These are phyloP conservation scores for Cladosporium sp. DNA, from an alignment of 2,329 filamentous ascomycete genomes.

Conservation along the genomic window DNA sequence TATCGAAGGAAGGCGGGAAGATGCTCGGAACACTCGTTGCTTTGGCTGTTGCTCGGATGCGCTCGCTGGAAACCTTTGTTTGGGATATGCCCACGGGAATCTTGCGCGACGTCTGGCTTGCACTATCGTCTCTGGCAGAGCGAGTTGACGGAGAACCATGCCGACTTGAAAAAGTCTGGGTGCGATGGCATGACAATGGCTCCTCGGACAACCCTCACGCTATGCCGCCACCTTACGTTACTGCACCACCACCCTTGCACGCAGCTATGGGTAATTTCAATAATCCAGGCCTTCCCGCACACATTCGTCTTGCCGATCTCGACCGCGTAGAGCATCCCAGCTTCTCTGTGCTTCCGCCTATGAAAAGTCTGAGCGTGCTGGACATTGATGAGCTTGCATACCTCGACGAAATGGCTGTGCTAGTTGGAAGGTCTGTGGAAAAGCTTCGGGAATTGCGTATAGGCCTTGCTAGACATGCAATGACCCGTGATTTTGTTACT, in stretches of 20 bases:
- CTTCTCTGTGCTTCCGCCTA: slow-evolving; percentile 69
- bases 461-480: slow-evolving; percentile 59
- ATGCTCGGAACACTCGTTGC: slow-evolving; percentile 83
- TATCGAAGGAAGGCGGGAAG: slow-evolving; percentile 77
- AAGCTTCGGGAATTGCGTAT: slow-evolving; percentile 67
- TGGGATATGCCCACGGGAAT: slow-evolving; percentile 91
- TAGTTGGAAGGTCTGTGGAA: slow-evolving; percentile 66
- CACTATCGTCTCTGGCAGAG: slow-evolving; percentile 65
- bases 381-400: slow-evolving; percentile 81
- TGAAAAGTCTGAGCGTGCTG: slow-evolving; percentile 70
- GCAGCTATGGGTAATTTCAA: slow-evolving; percentile 5
- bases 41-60: slow-evolving; percentile 73
- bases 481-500: slow-evolving; percentile 52
- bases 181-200: slow-evolving; percentile 77
- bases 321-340: slow-evolving; percentile 69
- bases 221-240: slow-evolving; percentile 15
- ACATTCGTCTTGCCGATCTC: slow-evolving; percentile 32
- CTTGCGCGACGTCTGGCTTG: slow-evolving; percentile 73
- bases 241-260: slow-evolving; percentile 17
- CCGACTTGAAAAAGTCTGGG: slow-evolving; percentile 69
- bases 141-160: slow-evolving; percentile 55
- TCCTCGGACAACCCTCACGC: slow-evolving; percentile 35
- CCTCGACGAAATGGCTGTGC: slow-evolving; percentile 73
- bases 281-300: slow-evolving; percentile 15
- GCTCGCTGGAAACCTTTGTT: slow-evolving; percentile 73